Conservation (phyloP, 805 yeast genomes). For the Metschnikowia colocasiae region DNA sequence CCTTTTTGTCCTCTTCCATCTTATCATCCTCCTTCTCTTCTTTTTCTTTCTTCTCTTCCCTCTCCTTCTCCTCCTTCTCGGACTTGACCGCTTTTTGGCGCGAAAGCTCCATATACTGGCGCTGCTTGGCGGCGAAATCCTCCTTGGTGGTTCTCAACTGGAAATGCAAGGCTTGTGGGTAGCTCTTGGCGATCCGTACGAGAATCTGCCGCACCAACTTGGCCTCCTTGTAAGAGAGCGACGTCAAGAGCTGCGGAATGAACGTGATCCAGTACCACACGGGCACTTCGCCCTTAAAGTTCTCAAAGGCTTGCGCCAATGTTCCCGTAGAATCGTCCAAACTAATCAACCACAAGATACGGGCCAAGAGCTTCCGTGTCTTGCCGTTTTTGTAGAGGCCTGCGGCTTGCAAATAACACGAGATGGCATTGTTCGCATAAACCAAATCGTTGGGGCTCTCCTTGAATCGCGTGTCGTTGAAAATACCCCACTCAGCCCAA, state of each 20-base stretch:
- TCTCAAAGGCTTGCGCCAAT: constrained; percentile 81
- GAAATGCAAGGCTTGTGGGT: constrained; percentile 96
- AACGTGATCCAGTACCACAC: constrained; percentile 99
- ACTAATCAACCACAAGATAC: constrained; percentile 90
- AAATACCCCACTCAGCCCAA: constrained; percentile 99
- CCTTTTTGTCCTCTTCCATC: constrained; percentile 2
- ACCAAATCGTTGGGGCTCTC: constrained; percentile 78
- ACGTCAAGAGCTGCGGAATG: constrained; percentile 88
- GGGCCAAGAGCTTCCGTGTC: constrained; percentile 79
- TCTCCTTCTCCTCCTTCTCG: constrained; percentile 1
- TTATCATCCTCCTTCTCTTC: constrained; percentile 2
- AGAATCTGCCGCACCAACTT: constrained; percentile 81
- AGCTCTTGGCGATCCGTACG: constrained; percentile 89
- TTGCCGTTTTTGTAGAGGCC: constrained; percentile 92
- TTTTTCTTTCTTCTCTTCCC: neutral
- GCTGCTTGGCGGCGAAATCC: constrained; percentile 82
- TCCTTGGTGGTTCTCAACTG: constrained; percentile 93
- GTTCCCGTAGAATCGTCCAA: constrained; percentile 83
- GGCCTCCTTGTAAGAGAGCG: constrained; percentile 89
- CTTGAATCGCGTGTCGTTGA: constrained; percentile 82
- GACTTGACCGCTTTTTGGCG: constrained; percentile 20
- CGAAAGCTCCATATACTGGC: constrained; percentile 52
- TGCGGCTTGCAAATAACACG: constrained; percentile 96
- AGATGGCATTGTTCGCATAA: constrained; percentile 88
- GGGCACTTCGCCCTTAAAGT: constrained; percentile 93